Evolutionary conservation across 1,139 yeast genomes (phyloP), one percentile per base, ranked within the genome.

Genomic region (Zygotorulaspora mrakii): DNA sequence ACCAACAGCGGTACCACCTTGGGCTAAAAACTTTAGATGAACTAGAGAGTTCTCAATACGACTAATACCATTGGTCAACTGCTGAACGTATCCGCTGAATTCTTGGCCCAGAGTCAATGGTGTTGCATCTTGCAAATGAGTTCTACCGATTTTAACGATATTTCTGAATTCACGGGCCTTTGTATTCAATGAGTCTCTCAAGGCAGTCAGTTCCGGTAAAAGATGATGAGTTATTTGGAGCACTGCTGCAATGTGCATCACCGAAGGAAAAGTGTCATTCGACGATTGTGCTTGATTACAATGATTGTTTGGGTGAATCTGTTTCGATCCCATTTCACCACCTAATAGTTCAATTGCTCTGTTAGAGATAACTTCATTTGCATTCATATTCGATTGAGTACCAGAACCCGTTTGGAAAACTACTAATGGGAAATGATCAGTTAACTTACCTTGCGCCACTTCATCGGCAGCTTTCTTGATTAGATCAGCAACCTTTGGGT

Each of bases 1-100:
- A 57, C 98, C 98, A 43, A 91, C 98, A 46, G 98, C 98, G 50
- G 98, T 91, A 69, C 98, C 98, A 70, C 98, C 98, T 74, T 91
- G 98, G 39, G 98, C 98, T 57, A 91, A 77, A 62, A 65, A 78
- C 60, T 82, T 74, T 64, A 91, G 75, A 66, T 81, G 78, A 53
- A 87, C 87, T 52, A 91, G 76, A 39, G 82, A 66, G 50, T 70
- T 71, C 70, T 87, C 87, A 47, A 91, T 81, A 64, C 98, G 79
- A 55, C 72, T 83, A 55, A 91, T 83, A 63, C 97, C 97, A 62
- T 86, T 85, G 55, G 85, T 77, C 52, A 94, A 66, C 71, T 91
- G 98, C 65, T 86, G 94, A 37, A 84, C 95, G 68, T 91, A 91
- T 48, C 98, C 98, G 39, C 94, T 81, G 68, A 91, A 94, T 68